A percentile compares a stretch with the other conserved stretches of the same genome.
Conservation (phyloP, 257 asterid species). For the Jaltomata sinuosa region DNA sequence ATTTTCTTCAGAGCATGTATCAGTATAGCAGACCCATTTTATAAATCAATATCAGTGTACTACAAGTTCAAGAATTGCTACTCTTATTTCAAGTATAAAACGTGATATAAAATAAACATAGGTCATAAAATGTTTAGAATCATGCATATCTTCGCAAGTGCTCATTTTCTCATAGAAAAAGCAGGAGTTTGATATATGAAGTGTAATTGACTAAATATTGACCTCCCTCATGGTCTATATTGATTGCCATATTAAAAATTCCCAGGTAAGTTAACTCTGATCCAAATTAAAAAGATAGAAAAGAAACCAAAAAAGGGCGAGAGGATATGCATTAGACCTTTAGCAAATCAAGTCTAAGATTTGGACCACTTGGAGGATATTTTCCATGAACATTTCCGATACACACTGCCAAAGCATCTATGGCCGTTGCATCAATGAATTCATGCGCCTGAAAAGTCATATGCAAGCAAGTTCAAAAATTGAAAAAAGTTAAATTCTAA, state of each 20-base stretch:
- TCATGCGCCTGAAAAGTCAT: slow-evolving; percentile 66
- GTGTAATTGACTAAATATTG: not conserved
- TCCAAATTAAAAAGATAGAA: not conserved
- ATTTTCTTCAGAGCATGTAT: not conserved
- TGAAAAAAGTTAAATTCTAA: not conserved
- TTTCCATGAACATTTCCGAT: slow-evolving; percentile 95
- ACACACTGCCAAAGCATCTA: slow-evolving; percentile 97
- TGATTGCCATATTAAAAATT: not conserved
- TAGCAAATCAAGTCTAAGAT: slow-evolving; percentile 82
- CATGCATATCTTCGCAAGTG: not conserved
- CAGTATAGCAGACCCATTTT: not conserved
- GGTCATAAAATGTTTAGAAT: not conserved
- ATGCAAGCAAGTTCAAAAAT: not conserved
- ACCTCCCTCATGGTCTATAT: not conserved
- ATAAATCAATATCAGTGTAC: not conserved
- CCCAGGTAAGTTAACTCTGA: not conserved
- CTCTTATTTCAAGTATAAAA: not conserved
- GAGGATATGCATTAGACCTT: slow-evolving; percentile 42
- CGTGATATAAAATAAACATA: not conserved
- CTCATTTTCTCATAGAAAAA: not conserved
- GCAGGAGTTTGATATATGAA: not conserved
- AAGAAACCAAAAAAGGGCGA: not conserved
- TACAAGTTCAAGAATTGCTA: not conserved
- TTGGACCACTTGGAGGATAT: slow-evolving; percentile 83
- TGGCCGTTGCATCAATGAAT: slow-evolving; percentile 75